Evolutionary conservation across 306 rosid genomes (phyloP).

Genomic region (Hippophae gyantsensis): DNA sequence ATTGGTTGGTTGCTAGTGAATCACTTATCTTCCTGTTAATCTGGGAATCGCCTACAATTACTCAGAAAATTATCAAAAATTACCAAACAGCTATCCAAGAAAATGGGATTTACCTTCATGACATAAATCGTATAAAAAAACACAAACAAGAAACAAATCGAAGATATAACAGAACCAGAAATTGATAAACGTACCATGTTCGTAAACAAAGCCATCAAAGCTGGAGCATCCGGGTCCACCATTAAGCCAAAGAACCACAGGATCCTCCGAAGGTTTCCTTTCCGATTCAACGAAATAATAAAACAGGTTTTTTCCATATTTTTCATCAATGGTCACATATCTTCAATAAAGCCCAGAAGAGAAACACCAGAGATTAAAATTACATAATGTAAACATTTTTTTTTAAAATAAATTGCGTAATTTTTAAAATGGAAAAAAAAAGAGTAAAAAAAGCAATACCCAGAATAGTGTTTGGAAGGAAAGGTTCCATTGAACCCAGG

Average conservation of each 20-base stretch:
- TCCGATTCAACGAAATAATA: constrained; percentile 77
- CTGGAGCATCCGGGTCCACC: constrained; percentile 99
- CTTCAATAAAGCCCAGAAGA: constrained; percentile 22
- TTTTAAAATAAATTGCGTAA: neutral
- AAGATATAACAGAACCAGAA: neutral
- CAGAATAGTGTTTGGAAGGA: constrained; percentile 41
- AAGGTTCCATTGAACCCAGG: constrained; percentile 40
- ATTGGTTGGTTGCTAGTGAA: no score
- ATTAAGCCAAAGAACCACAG: constrained; percentile 93
- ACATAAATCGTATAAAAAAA: no score
- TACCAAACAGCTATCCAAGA: no score
- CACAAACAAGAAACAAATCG: neutral
- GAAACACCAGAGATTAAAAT: constrained; percentile 1
- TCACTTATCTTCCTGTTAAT: no score
- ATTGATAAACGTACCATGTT: constrained; percentile 50
- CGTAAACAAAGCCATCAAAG: constrained; percentile 91
- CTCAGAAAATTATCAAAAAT: no score
- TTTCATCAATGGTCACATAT: constrained; percentile 33
- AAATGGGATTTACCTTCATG: no score
- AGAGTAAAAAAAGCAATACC: constrained; percentile 20
- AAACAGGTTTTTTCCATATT: constrained; percentile 60
- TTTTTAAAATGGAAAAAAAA: neutral
- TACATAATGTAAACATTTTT: neutral
- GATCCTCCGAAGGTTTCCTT: constrained; percentile 66
- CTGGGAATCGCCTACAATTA: no score